A percentile compares a stretch with the other conserved stretches of the same genome.
Evolutionary conservation across 2,329 filamentous ascomycete genomes (phyloP).

Genomic region (Fusarium goolgardi): DNA sequence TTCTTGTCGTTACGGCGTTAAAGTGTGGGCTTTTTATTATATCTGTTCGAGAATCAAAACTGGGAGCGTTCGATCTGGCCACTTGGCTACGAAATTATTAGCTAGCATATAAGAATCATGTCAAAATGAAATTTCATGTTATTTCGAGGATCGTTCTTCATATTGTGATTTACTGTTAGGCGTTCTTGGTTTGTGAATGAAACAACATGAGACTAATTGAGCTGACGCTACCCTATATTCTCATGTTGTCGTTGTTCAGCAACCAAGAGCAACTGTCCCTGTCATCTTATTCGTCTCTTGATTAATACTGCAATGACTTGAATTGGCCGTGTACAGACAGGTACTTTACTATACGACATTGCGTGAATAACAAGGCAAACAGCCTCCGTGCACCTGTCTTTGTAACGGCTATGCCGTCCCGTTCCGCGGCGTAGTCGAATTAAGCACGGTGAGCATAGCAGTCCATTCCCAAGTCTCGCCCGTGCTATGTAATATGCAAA

Average conservation of each 20-base stretch:
- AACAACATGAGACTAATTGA: neutral
- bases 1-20: conserved; percentile 30
- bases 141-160: neutral
- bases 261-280: neutral
- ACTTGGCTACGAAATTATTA: neutral
- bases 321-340: neutral
- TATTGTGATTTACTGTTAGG: neutral
- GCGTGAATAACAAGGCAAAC: conserved; percentile 39
- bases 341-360: conserved; percentile 5
- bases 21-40: conserved; percentile 6
- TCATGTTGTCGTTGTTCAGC: neutral
- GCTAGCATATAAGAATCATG: neutral
- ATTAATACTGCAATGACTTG: neutral
- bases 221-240: neutral
- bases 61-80: conserved; percentile 5
- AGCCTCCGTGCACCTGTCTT: conserved; percentile 7
- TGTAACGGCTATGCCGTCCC: conserved; percentile 35
- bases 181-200: neutral
- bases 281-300: neutral
- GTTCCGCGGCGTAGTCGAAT: conserved; percentile 35
- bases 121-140: neutral
- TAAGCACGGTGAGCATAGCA: conserved; percentile 40
- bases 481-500: conserved; percentile 10
- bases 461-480: conserved; percentile 11
- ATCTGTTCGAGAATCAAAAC: neutral